phyloP scores from a whole-genome alignment of 768 basidiomycete species.

The Leucogyrophana mollusca region DNA sequence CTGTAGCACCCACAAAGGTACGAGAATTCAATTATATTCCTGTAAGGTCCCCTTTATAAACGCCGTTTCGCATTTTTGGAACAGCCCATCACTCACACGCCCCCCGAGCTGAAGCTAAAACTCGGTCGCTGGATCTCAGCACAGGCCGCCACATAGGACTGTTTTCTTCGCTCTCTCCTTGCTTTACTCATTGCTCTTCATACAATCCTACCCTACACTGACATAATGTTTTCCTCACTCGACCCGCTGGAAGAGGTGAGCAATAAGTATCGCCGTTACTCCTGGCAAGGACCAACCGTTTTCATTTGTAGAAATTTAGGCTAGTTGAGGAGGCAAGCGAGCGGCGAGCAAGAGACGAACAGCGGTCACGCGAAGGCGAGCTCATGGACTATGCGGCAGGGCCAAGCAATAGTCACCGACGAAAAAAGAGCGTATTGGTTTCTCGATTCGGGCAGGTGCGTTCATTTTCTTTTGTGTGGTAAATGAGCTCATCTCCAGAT shows the following conservation, averaged over 20 bases:
- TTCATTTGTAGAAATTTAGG: slow-evolving; percentile 47
- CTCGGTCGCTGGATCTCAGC: neutral
- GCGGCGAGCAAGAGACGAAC: slow-evolving; percentile 41
- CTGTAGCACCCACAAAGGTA: neutral
- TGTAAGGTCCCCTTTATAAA: neutral
- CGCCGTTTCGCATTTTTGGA: slow-evolving; percentile 5
- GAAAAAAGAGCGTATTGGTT: slow-evolving; percentile 54
- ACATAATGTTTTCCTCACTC: slow-evolving; percentile 20
- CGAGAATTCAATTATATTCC: neutral
- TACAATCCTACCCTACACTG: neutral
- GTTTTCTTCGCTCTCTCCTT: slow-evolving; percentile 3
- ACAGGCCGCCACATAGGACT: neutral
- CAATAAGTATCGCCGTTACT: neutral
- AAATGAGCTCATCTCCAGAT: slow-evolving; percentile 6
- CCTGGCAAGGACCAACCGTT: neutral
- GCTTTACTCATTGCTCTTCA: neutral
- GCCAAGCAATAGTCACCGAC: slow-evolving; percentile 33
- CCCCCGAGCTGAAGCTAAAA: neutral
- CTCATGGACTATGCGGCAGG: slow-evolving; percentile 17
- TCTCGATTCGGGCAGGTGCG: slow-evolving; percentile 61
- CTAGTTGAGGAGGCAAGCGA: slow-evolving; percentile 58
- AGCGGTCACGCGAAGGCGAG: slow-evolving; percentile 14
- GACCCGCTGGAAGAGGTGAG: slow-evolving; percentile 30
- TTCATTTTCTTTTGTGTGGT: slow-evolving; percentile 2
- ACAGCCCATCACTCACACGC: slow-evolving; percentile 10